These are phyloP conservation scores for Saccharomyces kudriavzevii DNA, from an alignment of 805 yeast species.

Conservation along the genomic window DNA sequence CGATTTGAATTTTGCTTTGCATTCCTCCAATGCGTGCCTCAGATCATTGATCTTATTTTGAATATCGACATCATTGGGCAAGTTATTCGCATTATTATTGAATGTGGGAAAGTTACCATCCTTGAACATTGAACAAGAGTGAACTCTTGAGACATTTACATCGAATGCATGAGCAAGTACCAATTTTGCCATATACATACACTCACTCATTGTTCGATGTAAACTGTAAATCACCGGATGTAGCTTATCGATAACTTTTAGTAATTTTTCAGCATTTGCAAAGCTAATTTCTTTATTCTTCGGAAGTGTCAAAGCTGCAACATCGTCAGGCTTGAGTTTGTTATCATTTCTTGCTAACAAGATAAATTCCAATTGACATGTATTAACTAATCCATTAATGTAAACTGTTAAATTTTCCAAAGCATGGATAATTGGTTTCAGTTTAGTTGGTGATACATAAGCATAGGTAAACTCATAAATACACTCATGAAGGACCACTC, in stretches of 20 bases:
- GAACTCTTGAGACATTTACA: slow-evolving; percentile 26
- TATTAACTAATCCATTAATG: slow-evolving; percentile 38
- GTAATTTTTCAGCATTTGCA: slow-evolving; percentile 30
- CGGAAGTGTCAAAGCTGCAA: background rate
- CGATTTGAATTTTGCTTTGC: slow-evolving; percentile 30
- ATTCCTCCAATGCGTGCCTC: slow-evolving; percentile 28
- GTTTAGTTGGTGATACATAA: slow-evolving; percentile 36
- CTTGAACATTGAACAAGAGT: slow-evolving; percentile 11
- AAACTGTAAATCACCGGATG: slow-evolving; percentile 29
- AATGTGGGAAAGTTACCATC: slow-evolving; percentile 9
- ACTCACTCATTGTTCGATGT: slow-evolving; percentile 29
- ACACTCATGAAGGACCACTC: slow-evolving; percentile 39
- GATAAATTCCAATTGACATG: slow-evolving; percentile 40
- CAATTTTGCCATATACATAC: slow-evolving; percentile 28
- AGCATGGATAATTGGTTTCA: slow-evolving; percentile 31
- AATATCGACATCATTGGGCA: slow-evolving; percentile 22
- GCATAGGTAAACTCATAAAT: slow-evolving; percentile 43
- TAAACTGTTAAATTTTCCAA: slow-evolving; percentile 30
- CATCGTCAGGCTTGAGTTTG: slow-evolving; percentile 1
- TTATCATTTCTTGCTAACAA: slow-evolving; percentile 24
- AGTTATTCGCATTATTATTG: slow-evolving; percentile 9
- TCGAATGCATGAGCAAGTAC: slow-evolving; percentile 36
- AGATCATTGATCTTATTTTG: slow-evolving; percentile 20
- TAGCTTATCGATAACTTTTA: slow-evolving; percentile 27
- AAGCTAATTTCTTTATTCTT: slow-evolving; percentile 31